These are phyloP conservation scores for Penicillium sp. DNA, from an alignment of 2,329 filamentous ascomycete species.

Conservation along the genomic window DNA sequence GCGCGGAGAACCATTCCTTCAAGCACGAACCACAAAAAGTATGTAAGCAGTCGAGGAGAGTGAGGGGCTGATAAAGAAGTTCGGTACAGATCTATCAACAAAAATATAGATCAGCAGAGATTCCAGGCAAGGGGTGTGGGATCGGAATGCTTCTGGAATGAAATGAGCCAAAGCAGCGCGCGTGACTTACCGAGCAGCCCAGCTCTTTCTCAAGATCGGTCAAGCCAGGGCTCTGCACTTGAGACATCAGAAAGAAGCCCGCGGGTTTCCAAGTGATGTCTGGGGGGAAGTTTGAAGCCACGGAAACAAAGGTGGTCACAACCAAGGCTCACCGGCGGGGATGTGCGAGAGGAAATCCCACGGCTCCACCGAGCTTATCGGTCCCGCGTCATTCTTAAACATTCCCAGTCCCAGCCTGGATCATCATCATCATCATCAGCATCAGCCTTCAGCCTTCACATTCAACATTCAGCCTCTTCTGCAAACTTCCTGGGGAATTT, in stretches of 20 bases:
- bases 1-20: constrained; percentile 93
- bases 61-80: constrained; percentile 86
- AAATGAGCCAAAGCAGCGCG: not conserved
- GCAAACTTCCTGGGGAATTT: not conserved
- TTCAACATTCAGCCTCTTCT: too few relatives aligned
- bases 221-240: constrained; percentile 41
- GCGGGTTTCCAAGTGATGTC: constrained; percentile 2
- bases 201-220: constrained; percentile 88
- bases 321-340: constrained; percentile 14
- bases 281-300: not conserved
- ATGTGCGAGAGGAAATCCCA: constrained; percentile 17
- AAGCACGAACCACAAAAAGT: constrained; percentile 95
- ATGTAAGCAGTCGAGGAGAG: constrained; percentile 89
- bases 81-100: constrained; percentile 86
- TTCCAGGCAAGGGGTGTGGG: constrained; percentile 19
- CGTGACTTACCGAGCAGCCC: constrained; percentile 80
- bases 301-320: constrained; percentile 14
- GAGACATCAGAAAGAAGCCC: constrained; percentile 15
- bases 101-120: constrained; percentile 9
- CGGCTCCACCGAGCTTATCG: constrained; percentile 23
- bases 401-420: not conserved
- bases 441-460: too few relatives aligned
- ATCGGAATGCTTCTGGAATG: constrained; percentile 17
- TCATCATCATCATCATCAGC: too few relatives aligned
- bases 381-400: constrained; percentile 9